Conservation (phyloP, 768 basidiomycete species). For the Pulveroboletus sp. region DNA sequence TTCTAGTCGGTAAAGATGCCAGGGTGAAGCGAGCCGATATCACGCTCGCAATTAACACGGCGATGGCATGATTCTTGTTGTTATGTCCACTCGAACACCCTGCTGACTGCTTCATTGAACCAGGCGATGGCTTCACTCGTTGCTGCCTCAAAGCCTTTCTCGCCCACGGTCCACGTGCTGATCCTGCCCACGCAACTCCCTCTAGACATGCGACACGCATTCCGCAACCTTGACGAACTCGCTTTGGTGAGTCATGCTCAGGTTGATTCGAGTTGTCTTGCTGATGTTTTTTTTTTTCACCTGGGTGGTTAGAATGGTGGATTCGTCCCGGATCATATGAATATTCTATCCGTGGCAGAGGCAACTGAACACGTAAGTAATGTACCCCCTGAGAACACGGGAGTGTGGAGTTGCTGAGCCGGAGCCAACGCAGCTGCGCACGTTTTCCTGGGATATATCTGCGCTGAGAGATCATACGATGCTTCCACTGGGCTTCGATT, state of each 20-base stretch:
- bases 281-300: not conserved
- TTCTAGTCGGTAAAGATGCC: constrained; percentile 65
- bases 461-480: constrained; percentile 46
- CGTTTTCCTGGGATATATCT: constrained; percentile 45
- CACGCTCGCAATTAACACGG: constrained; percentile 52
- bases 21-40: constrained; percentile 58
- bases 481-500: constrained; percentile 54
- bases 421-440: constrained; percentile 42
- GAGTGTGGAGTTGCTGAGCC: constrained; percentile 1
- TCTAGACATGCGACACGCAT: constrained; percentile 58
- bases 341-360: constrained; percentile 54
- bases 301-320: constrained; percentile 43
- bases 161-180: constrained; percentile 68
- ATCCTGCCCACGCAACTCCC: constrained; percentile 73
- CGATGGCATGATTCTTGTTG: constrained; percentile 40
- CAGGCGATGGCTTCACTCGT: constrained; percentile 52
- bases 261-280: not conserved
- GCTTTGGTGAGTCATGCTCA: constrained; percentile 42
- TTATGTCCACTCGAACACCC: not conserved
- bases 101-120: not conserved
- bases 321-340: constrained; percentile 69
- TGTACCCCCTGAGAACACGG: not conserved
- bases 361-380: constrained; percentile 55
- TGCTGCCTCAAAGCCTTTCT: constrained; percentile 58
- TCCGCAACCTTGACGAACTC: constrained; percentile 66